Evolutionary conservation across 805 yeast genomes (phyloP).

Genomic region (Ogataea methylovora): DNA sequence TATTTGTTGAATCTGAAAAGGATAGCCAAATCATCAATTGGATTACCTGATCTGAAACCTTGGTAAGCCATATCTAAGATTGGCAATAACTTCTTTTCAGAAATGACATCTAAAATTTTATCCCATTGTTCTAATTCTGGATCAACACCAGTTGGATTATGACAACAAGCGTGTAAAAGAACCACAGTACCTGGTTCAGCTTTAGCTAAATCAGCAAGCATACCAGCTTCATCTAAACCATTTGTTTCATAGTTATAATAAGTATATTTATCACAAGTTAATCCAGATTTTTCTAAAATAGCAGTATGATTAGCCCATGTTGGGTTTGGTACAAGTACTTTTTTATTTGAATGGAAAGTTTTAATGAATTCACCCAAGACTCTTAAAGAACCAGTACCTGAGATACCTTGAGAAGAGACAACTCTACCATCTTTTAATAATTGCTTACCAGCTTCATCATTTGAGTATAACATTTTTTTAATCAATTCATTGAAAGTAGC

Average conservation of each 20-base stretch:
- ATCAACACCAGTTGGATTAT: constrained; percentile 95
- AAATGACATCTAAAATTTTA: constrained; percentile 56
- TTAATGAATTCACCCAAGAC: constrained; percentile 73
- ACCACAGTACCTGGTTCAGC: constrained; percentile 58
- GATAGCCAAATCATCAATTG: constrained; percentile 56
- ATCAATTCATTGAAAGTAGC: constrained; percentile 60
- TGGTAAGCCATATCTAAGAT: constrained; percentile 93
- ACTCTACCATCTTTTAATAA: constrained; percentile 57
- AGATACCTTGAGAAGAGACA: constrained; percentile 79
- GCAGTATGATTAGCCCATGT: constrained; percentile 94
- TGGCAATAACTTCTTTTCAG: constrained; percentile 58
- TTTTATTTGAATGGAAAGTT: constrained; percentile 46
- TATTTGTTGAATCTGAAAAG: constrained; percentile 35
- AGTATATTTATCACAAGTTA: constrained; percentile 52
- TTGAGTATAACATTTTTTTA: constrained; percentile 63
- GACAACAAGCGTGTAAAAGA: constrained; percentile 90
- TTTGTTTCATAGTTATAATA: constrained; percentile 63
- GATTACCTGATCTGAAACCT: constrained; percentile 85
- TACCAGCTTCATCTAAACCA: constrained; percentile 55
- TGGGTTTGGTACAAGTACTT: constrained; percentile 73
- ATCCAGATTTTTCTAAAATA: constrained; percentile 68
- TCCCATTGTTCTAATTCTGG: constrained; percentile 79
- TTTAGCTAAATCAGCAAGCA: constrained; percentile 48
- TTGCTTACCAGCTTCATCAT: constrained; percentile 47
- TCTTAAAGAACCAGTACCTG: constrained; percentile 93